Evolutionary conservation across 2,329 filamentous ascomycete genomes (phyloP).

Genomic region (Aureobasidium sp.): DNA sequence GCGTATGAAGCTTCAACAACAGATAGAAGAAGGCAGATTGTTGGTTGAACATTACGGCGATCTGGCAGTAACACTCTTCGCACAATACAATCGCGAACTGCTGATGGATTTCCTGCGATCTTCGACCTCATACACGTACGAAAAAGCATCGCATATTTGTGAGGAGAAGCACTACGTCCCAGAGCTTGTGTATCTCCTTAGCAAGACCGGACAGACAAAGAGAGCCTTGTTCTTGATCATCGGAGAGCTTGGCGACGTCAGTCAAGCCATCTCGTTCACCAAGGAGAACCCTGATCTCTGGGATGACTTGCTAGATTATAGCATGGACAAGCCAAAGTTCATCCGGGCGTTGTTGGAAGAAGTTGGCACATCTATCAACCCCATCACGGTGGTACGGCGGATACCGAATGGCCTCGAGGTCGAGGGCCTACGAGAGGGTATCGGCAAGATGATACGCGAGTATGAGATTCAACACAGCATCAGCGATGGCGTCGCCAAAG

Average conservation of each 20-base stretch:
- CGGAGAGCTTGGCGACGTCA: slow-evolving; percentile 81
- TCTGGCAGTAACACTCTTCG: slow-evolving; percentile 76
- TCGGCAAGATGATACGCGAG: slow-evolving; percentile 86
- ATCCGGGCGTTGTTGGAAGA: slow-evolving; percentile 87
- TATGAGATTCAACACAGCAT: slow-evolving; percentile 94
- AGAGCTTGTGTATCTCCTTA: slow-evolving; percentile 91
- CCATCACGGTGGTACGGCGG: slow-evolving; percentile 76
- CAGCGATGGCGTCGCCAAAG: slow-evolving; percentile 76
- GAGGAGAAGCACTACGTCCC: slow-evolving; percentile 73
- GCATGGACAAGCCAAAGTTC: slow-evolving; percentile 94
- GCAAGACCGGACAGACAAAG: slow-evolving; percentile 90
- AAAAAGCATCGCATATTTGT: slow-evolving; percentile 67
- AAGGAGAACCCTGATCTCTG: slow-evolving; percentile 89
- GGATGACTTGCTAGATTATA: slow-evolving; percentile 90
- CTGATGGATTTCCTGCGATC: slow-evolving; percentile 86
- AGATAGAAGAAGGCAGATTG: slow-evolving; percentile 48
- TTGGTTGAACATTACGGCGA: slow-evolving; percentile 80
- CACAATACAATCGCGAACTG: slow-evolving; percentile 67
- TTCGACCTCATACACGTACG: slow-evolving; percentile 72
- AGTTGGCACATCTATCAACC: slow-evolving; percentile 87
- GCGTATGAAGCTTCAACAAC: slow-evolving; percentile 20
- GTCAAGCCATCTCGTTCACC: slow-evolving; percentile 86
- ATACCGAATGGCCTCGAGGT: slow-evolving; percentile 93
- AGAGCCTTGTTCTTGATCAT: slow-evolving; percentile 88
- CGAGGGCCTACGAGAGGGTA: slow-evolving; percentile 75